Evolutionary conservation across 75 land plant species (phyloP).

Genomic region (Gnetum montanum): DNA sequence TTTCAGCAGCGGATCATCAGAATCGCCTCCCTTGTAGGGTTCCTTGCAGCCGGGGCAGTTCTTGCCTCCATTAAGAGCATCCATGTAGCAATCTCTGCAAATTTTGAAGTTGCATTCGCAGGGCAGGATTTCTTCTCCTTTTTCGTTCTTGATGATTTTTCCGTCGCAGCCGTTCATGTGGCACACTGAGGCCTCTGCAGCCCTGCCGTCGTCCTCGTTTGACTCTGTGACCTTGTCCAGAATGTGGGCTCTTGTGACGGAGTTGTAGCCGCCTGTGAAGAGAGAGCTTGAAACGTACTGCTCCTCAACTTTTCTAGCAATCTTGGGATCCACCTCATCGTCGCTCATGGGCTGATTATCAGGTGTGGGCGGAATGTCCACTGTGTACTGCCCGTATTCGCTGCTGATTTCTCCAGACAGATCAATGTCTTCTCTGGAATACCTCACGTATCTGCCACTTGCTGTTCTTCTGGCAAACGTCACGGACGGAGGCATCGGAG

Average conservation of each 20-base stretch:
- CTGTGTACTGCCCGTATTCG: constrained; percentile 63
- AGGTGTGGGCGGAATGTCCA: constrained; percentile 81
- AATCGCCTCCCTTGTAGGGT: constrained; percentile 44
- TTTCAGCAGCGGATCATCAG: constrained; percentile 17
- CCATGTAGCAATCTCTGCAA: constrained; percentile 86
- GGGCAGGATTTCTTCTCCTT: constrained; percentile 64
- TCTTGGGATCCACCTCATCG: constrained; percentile 1
- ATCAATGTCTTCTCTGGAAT: constrained; percentile 66
- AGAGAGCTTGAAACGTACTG: constrained; percentile 77
- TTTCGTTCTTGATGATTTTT: constrained; percentile 66
- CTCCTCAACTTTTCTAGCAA: constrained; percentile 65
- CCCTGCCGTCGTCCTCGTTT: constrained; percentile 55
- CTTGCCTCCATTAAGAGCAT: constrained; percentile 47
- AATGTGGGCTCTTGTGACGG: constrained; percentile 71
- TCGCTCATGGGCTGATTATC: constrained; percentile 64
- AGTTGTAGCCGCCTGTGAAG: constrained; percentile 87
- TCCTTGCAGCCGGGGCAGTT: constrained; percentile 82
- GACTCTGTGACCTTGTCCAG: constrained; percentile 78
- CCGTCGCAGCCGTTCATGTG: constrained; percentile 76
- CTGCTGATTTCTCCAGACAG: constrained; percentile 46
- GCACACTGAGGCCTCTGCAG: constrained; percentile 51
- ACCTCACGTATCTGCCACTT: constrained; percentile 65
- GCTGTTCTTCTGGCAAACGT: constrained; percentile 54
- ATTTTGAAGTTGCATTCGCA: constrained; percentile 85
- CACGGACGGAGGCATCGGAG: constrained; percentile 6